Conservation (phyloP, 2,329 filamentous ascomycete species). For the Clonostachys rosea region DNA sequence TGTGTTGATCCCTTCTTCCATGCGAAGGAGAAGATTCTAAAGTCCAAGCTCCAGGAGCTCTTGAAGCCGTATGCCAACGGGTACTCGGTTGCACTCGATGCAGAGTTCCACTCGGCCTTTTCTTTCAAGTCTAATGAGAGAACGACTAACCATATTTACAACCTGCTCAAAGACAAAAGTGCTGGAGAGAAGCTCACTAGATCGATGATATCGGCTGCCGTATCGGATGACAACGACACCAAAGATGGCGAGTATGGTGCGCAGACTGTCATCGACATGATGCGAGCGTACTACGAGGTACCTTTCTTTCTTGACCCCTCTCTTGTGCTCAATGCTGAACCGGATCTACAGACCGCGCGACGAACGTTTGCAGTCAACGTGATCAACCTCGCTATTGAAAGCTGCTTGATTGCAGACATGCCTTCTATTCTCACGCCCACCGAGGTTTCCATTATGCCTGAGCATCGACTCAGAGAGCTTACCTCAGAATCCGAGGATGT, state of each 20-base stretch:
- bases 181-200: no score
- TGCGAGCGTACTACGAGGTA: conserved; percentile 38
- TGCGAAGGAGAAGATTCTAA: conserved; percentile 18
- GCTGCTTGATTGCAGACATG: conserved; percentile 17
- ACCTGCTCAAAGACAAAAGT: no score
- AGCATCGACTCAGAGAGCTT: no score
- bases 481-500: no score
- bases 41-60: conserved; percentile 30
- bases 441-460: conserved; percentile 2
- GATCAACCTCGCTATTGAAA: conserved; percentile 19
- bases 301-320: no score
- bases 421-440: conserved; percentile 10
- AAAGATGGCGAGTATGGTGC: conserved; percentile 23
- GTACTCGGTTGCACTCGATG: conserved; percentile 21
- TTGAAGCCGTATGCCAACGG: conserved; percentile 27
- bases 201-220: not conserved
- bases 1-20: conserved; percentile 24
- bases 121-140: no score
- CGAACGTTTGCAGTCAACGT: conserved; percentile 21
- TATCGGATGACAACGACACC: conserved; percentile 4
- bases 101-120: conserved; percentile 15
- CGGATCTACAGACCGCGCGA: conserved; percentile 3
- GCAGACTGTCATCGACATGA: conserved; percentile 34
- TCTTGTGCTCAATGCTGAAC: not conserved
- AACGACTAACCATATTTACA: no score